These are phyloP conservation scores for Cyberlindnera amylophila DNA, from an alignment of 805 yeast species.

Conservation along the genomic window DNA sequence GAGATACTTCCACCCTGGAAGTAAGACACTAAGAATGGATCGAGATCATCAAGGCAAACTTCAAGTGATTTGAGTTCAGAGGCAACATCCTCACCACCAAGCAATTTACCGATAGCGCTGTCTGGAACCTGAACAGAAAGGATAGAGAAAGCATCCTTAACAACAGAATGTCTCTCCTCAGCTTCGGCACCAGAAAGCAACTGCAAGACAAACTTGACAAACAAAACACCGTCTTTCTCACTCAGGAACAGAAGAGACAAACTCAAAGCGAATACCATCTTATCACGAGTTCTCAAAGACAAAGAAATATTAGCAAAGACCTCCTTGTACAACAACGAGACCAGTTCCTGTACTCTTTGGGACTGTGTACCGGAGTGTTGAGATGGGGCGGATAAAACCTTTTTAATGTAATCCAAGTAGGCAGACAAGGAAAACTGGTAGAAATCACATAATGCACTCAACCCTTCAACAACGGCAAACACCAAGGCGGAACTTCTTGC, in stretches of 20 bases:
- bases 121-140: conserved; percentile 8
- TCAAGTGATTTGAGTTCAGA: neutral
- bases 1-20: conserved; percentile 3
- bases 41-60: conserved; percentile 3
- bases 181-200: conserved; percentile 4
- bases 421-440: conserved; percentile 57
- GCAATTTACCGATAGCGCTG: neutral
- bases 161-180: neutral
- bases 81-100: conserved; percentile 1
- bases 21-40: conserved; percentile 5
- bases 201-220: conserved; percentile 11
- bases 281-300: conserved; percentile 35
- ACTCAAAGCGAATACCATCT: conserved; percentile 35
- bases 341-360: conserved; percentile 31
- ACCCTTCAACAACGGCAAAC: conserved; percentile 41
- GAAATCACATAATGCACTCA: conserved; percentile 42
- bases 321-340: conserved; percentile 40
- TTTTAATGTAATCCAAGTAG: conserved; percentile 34
- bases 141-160: conserved; percentile 13
- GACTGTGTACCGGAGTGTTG: neutral
- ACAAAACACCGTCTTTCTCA: conserved; percentile 18
- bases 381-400: conserved; percentile 24
- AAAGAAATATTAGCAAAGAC: conserved; percentile 43
- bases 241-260: conserved; percentile 29
- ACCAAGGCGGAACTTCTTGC: conserved; percentile 53